Evolutionary conservation across 148 eudicot genomes (phyloP).

Genomic region (Rhododendron molle): DNA sequence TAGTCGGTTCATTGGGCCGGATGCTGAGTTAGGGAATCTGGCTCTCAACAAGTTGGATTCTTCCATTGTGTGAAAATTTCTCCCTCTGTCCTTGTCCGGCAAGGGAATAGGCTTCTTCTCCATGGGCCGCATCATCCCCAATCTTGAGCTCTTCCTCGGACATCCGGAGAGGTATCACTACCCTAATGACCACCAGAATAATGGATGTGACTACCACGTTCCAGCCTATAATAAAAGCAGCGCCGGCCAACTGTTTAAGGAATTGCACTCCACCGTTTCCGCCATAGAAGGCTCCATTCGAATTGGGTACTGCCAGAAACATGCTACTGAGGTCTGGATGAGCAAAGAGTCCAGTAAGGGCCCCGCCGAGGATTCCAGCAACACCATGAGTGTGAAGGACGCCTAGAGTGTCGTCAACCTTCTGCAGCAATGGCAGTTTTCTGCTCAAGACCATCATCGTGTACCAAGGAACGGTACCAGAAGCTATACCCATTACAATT

Average conservation of each 20-base stretch:
- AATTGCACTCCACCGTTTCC: constrained; percentile 10
- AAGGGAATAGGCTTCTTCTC: constrained; percentile 27
- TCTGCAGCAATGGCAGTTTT: constrained; percentile 6
- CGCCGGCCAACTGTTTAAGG: constrained; percentile 20
- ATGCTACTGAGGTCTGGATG: constrained; percentile 18
- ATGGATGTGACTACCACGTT: constrained; percentile 21
- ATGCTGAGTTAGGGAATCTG: neutral
- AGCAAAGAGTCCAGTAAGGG: constrained; percentile 23
- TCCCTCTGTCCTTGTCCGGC: constrained; percentile 24
- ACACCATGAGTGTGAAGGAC: constrained; percentile 26
- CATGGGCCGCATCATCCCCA: constrained; percentile 27
- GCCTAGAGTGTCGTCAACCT: constrained; percentile 24
- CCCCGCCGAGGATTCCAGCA: constrained; percentile 20
- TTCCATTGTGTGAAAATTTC: neutral
- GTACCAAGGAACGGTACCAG: constrained; percentile 23
- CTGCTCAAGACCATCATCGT: constrained; percentile 27
- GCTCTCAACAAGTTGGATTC: neutral
- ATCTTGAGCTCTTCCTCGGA: constrained; percentile 22
- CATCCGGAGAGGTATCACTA: constrained; percentile 17
- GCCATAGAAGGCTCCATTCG: constrained; percentile 20
- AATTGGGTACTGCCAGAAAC: constrained; percentile 18
- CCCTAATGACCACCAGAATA: constrained; percentile 14
- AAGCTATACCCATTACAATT: constrained; percentile 19
- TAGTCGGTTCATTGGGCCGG: neutral
- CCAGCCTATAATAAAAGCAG: constrained; percentile 22